A percentile compares a stretch with the other conserved stretches of the same genome.
Evolutionary conservation across 306 rosid genomes (phyloP).

Genomic region (Sechiopsis laciniata): DNA sequence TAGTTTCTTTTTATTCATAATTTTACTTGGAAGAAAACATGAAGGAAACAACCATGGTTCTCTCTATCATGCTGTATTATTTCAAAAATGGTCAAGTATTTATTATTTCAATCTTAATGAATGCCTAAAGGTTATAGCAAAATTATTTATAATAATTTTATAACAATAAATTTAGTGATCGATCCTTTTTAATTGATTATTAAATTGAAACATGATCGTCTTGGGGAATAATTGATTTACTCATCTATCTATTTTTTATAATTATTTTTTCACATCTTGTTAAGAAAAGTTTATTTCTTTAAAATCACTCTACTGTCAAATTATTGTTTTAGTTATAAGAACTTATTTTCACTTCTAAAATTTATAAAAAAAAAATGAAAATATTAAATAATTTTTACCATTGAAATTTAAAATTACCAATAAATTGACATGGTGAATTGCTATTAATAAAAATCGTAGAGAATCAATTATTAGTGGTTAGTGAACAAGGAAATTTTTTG

Average conservation of each 20-base stretch:
- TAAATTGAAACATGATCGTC: no score
- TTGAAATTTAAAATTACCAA: no score
- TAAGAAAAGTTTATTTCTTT: background rate
- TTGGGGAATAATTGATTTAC: no score
- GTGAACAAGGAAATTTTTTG: no score
- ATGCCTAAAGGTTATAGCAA: background rate
- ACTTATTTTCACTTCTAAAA: no score
- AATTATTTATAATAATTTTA: background rate
- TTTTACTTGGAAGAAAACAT: background rate
- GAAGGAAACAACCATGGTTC: background rate
- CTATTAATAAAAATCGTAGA: no score
- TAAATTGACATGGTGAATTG: background rate
- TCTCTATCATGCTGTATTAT: background rate
- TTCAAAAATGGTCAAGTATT: background rate
- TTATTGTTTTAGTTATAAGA: no score
- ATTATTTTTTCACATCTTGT: background rate
- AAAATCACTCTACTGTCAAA: background rate
- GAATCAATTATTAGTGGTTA: no score
- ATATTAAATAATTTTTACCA: background rate
- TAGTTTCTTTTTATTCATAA: background rate
- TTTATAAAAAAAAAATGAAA: no score
- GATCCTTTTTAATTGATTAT: no score
- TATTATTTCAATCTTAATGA: background rate
- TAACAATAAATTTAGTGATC: background rate
- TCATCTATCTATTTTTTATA: background rate